phyloP scores from a whole-genome alignment of 139 green algal species.

The Tetradesmus lagerheimii region DNA sequence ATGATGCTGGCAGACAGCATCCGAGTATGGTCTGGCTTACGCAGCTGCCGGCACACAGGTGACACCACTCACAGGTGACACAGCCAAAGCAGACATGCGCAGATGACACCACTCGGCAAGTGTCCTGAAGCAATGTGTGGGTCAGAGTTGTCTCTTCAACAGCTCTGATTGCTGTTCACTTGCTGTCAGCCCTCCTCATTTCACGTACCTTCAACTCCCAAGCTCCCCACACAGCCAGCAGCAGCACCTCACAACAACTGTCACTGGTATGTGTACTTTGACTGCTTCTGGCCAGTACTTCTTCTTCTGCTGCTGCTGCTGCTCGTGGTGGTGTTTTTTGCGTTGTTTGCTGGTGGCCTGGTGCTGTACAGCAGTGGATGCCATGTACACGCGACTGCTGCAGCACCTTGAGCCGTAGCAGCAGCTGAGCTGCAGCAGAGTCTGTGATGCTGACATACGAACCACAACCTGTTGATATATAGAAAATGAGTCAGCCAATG shows the following conservation, averaged over 20 bases:
- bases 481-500: too few relatives aligned
- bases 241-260: neutral
- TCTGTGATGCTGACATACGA: constrained; percentile 24
- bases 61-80: too few relatives aligned
- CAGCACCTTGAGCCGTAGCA: neutral
- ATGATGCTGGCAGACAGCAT: too few relatives aligned
- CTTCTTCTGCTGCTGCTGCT: constrained; percentile 21
- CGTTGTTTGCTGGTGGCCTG: neutral
- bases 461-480: neutral
- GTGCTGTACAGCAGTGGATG: neutral
- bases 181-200: too few relatives aligned
- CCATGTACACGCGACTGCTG: constrained; percentile 7
- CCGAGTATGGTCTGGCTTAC: too few relatives aligned
- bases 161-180: too few relatives aligned
- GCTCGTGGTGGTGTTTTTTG: neutral
- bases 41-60: too few relatives aligned
- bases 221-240: constrained; percentile 13
- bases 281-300: neutral
- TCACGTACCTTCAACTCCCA: neutral
- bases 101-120: too few relatives aligned
- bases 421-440: neutral
- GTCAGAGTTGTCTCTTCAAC: too few relatives aligned
- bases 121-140: too few relatives aligned
- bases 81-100: too few relatives aligned
- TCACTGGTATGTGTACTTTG: too few relatives aligned